A percentile compares a stretch with the other conserved stretches of the same genome.
Evolutionary conservation across 1,284 basidiomycete species (phyloP).

Genomic region (Sphaerobolus stellatus): DNA sequence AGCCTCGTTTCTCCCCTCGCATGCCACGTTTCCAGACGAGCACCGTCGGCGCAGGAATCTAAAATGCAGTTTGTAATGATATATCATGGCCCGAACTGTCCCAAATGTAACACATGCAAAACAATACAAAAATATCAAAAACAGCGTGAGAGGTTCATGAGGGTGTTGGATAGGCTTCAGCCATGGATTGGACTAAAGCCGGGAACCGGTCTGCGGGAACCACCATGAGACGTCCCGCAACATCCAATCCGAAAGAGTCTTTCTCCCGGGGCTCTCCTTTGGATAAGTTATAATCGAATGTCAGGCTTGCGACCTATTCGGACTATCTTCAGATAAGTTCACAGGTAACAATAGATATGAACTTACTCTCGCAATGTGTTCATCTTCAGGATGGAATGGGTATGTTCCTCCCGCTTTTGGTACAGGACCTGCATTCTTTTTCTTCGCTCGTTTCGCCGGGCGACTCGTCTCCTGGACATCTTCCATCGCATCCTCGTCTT

Average conservation of each 20-base stretch:
- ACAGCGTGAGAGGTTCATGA: too few species aligned
- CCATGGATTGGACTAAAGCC: conserved; percentile 33
- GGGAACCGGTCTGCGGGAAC: conserved; percentile 48
- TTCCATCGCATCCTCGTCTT: conserved; percentile 54
- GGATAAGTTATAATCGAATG: conserved; percentile 66
- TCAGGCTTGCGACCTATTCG: conserved; percentile 57
- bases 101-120: background rate
- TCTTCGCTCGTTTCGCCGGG: conserved; percentile 40
- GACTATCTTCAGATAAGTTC: background rate
- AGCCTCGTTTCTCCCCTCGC: conserved; percentile 77
- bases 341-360: background rate
- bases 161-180: background rate
- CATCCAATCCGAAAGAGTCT: conserved; percentile 79
- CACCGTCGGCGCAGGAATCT: conserved; percentile 75
- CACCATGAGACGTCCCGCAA: conserved; percentile 75
- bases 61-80: conserved; percentile 15
- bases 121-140: background rate
- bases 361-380: conserved; percentile 64
- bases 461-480: conserved; percentile 28
- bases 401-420: conserved; percentile 51
- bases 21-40: conserved; percentile 78
- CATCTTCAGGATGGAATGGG: conserved; percentile 87
- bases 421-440: conserved; percentile 24
- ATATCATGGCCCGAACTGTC: background rate
- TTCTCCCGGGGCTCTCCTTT: conserved; percentile 60